Percentiles rank a stretch among this genome's conserved stretches.
Conservation (phyloP, 2,329 filamentous ascomycete species). For the Didymellaceae sp. region DNA sequence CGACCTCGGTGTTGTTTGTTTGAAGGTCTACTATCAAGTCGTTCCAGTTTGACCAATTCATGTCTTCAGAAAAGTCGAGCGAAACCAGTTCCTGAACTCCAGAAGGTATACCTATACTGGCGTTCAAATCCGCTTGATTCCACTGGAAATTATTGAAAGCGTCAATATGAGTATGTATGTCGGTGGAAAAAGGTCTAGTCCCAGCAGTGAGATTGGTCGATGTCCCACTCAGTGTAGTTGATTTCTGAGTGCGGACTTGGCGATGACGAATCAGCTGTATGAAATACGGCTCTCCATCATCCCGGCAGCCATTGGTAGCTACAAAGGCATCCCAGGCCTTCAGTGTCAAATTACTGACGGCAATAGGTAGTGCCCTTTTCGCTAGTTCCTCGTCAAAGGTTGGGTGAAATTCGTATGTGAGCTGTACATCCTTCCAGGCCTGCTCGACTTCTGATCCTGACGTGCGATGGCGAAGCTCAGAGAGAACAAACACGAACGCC, state of each 20-base stretch:
- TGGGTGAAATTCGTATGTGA: conserved; percentile 53
- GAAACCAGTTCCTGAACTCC: conserved; percentile 12
- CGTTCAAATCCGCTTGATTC: conserved; percentile 18
- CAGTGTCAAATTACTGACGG: conserved; percentile 52
- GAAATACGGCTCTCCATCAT: conserved; percentile 28
- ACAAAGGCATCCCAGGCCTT: conserved; percentile 53
- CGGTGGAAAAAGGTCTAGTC: no score
- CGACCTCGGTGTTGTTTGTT: background rate
- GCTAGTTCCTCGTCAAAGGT: conserved; percentile 47
- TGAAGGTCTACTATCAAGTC: conserved; percentile 35
- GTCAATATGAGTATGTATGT: no score
- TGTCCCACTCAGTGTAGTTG: background rate
- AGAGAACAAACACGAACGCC: conserved; percentile 58
- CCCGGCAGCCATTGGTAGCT: conserved; percentile 13
- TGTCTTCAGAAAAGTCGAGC: conserved; percentile 25
- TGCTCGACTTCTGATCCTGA: conserved; percentile 34
- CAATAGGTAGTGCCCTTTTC: conserved; percentile 51
- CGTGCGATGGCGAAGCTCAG: conserved; percentile 36
- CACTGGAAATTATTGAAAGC: no score
- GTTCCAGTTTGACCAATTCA: conserved; percentile 42
- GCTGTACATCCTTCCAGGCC: conserved; percentile 56
- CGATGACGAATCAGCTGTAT: conserved; percentile 29
- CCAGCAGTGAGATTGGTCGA: no score
- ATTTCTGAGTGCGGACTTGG: conserved; percentile 3
- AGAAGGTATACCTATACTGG: conserved; percentile 13